These are phyloP conservation scores for Penicillium corylophilum DNA, from an alignment of 2,329 filamentous ascomycete species.

Conservation along the genomic window DNA sequence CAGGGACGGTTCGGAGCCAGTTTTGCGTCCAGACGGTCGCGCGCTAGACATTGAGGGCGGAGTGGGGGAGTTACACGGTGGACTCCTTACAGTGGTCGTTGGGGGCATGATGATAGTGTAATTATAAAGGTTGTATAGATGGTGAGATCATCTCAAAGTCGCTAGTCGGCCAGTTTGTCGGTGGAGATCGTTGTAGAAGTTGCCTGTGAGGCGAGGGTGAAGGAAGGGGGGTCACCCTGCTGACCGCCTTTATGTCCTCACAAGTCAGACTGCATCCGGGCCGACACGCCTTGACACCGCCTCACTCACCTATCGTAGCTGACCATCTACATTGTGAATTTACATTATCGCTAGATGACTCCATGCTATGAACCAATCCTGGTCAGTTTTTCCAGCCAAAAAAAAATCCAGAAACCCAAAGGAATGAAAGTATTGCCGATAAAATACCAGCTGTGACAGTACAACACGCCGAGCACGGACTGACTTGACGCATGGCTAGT, in stretches of 20 bases:
- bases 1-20: conserved; percentile 37
- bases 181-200: conserved; percentile 3
- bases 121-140: background rate
- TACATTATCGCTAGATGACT: background rate
- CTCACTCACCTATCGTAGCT: conserved; percentile 1
- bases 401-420: background rate
- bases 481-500: conserved; percentile 6
- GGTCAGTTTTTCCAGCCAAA: background rate
- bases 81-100: conserved; percentile 40
- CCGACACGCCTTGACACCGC: background rate
- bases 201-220: conserved; percentile 6
- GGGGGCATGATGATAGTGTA: conserved; percentile 17
- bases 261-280: background rate
- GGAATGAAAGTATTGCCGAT: background rate
- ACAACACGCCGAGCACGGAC: background rate
- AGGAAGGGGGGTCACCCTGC: conserved; percentile 11
- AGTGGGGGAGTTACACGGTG: conserved; percentile 39
- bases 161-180: conserved; percentile 13
- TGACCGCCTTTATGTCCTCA: background rate
- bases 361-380: background rate
- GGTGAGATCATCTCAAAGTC: conserved; percentile 7
- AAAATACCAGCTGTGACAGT: conserved; percentile 10
- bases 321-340: background rate
- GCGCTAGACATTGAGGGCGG: conserved; percentile 39
- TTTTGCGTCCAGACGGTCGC: conserved; percentile 34